phyloP scores from a whole-genome alignment of 768 basidiomycete species.

The Artomyces pyxidatus region DNA sequence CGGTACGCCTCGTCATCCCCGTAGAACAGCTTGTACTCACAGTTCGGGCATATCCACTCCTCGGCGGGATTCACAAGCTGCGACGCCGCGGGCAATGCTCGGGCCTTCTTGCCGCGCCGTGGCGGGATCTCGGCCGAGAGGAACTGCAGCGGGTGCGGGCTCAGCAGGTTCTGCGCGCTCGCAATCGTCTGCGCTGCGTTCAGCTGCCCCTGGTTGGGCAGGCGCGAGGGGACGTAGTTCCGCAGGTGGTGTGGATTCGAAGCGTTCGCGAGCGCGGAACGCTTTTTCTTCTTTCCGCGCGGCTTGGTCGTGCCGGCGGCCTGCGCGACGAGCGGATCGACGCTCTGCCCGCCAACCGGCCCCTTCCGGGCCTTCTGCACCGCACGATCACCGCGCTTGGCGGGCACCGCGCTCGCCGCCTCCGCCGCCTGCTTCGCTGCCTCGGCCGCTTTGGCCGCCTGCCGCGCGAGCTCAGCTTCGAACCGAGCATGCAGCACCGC shows the following conservation, averaged over 20 bases:
- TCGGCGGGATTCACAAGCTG: constrained; percentile 54
- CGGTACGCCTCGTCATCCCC: constrained; percentile 67
- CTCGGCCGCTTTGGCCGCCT: constrained; percentile 49
- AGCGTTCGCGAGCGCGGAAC: constrained; percentile 83
- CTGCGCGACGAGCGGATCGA: constrained; percentile 22
- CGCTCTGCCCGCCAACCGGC: constrained; percentile 31
- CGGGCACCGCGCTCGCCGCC: constrained; percentile 26
- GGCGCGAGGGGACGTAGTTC: constrained; percentile 86
- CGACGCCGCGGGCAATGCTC: constrained; percentile 20
- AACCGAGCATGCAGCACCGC: constrained; percentile 56
- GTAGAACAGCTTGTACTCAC: constrained; percentile 89
- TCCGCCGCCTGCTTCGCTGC: constrained; percentile 43
- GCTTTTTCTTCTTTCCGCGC: constrained; percentile 83
- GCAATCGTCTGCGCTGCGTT: constrained; percentile 31
- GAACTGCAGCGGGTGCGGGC: constrained; percentile 58
- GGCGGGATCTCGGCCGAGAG: constrained; percentile 61
- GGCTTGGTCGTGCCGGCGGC: constrained; percentile 20
- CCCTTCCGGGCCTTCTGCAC: constrained; percentile 14
- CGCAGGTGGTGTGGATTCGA: constrained; percentile 92
- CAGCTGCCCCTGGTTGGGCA: constrained; percentile 39
- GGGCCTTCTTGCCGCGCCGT: constrained; percentile 25
- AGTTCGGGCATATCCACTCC: constrained; percentile 92
- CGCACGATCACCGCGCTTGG: constrained; percentile 7
- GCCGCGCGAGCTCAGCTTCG: constrained; percentile 64
- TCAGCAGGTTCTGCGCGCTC: constrained; percentile 41